These are phyloP conservation scores for Pythium dissotocum DNA, from an alignment of 352 stramenopile species.

Conservation along the genomic window DNA sequence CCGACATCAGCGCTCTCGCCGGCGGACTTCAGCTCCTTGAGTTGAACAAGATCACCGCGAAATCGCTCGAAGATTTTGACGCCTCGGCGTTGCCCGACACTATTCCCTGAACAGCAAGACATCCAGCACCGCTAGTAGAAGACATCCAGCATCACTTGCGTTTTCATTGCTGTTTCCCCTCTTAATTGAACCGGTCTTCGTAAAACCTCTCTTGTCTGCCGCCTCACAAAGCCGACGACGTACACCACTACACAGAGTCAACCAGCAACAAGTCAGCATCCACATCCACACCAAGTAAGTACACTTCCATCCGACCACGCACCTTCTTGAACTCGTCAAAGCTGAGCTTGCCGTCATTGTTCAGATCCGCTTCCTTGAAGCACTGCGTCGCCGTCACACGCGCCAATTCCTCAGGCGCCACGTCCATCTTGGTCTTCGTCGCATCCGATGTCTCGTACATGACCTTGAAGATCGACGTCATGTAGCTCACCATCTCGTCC, in stretches of 20 bases:
- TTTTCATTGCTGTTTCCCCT: neutral
- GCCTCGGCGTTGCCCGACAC: neutral
- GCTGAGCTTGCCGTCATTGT: constrained; percentile 83
- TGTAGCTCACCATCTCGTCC: constrained; percentile 88
- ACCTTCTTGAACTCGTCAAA: constrained; percentile 92
- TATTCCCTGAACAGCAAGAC: neutral
- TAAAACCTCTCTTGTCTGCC: neutral
- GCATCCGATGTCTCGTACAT: constrained; percentile 88
- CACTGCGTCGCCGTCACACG: constrained; percentile 77
- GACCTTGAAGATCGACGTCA: constrained; percentile 89
- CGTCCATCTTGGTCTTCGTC: constrained; percentile 73
- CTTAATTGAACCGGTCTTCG: neutral
- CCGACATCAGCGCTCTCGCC: neutral
- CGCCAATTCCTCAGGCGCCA: constrained; percentile 78
- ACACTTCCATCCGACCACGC: constrained; percentile 4
- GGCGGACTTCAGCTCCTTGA: neutral
- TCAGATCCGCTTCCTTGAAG: constrained; percentile 85
- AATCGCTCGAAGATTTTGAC: neutral
- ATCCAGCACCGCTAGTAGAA: neutral
- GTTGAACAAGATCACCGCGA: neutral
- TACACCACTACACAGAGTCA: constrained; percentile 18
- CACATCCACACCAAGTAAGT: neutral
- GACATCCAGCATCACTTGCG: neutral
- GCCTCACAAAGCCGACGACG: constrained; percentile 11
- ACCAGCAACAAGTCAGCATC: constrained; percentile 1